These are phyloP conservation scores for Cyathus striatus DNA, from an alignment of 768 basidiomycete genomes.

Conservation along the genomic window DNA sequence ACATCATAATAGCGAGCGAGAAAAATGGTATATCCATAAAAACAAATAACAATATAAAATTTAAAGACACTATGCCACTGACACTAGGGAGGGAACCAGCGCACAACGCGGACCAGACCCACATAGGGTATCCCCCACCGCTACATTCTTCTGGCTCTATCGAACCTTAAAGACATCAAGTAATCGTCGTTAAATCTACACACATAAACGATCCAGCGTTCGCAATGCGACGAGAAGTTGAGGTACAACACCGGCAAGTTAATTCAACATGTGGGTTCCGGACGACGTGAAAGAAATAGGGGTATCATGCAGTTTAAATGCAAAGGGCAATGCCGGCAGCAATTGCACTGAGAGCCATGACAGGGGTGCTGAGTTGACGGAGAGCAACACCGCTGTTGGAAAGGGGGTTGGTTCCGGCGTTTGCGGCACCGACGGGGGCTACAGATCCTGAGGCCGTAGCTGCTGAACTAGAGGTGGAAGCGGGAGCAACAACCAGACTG, in stretches of 20 bases:
- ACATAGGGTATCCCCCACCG: too few relatives aligned
- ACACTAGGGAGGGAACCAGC: too few relatives aligned
- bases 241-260: neutral
- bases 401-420: conserved; percentile 35
- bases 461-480: conserved; percentile 11
- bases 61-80: too few relatives aligned
- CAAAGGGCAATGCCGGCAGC: conserved; percentile 30
- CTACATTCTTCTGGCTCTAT: too few relatives aligned
- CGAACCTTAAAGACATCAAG: neutral
- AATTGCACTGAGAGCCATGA: conserved; percentile 35
- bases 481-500: conserved; percentile 13
- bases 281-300: conserved; percentile 6
- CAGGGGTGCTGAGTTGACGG: conserved; percentile 34
- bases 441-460: conserved; percentile 6
- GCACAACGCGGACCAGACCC: too few relatives aligned
- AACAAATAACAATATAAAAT: too few relatives aligned
- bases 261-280: neutral
- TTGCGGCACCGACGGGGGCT: conserved; percentile 38
- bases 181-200: neutral
- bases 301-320: conserved; percentile 26
- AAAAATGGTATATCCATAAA: too few relatives aligned
- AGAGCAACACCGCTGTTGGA: conserved; percentile 24
- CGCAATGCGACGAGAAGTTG: neutral
- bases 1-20: neutral
- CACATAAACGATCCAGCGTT: neutral